Base-by-base conservation (phyloP, 192 early-diverging fungal genomes). In the Backusella mclennaniae region DNA sequence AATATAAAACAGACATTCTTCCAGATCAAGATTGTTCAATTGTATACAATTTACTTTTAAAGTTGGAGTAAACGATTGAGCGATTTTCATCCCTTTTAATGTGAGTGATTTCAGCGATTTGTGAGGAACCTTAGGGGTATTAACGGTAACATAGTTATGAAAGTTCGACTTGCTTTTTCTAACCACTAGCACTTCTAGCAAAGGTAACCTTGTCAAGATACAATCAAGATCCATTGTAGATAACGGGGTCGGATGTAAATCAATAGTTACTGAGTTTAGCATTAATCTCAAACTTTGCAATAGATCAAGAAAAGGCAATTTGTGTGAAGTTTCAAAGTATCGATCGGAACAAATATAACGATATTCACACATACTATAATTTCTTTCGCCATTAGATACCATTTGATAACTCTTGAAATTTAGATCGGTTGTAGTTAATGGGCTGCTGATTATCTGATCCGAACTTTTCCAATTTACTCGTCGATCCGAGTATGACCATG, bases 171-270 rank as follows among this genome's bases (percentile, higher is more conserved):
- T 63, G 11, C 9, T 63, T 63, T 63, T 63, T 63, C 56, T 63
- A 63, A 63, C 26, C 56, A 29, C 26, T 23, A 63, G 56, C 26
- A 29, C 56, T 3, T 63, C 26, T 29, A 63, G 4, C 23, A 63
- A 63, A 29, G 56, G 56, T 14, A 63, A 29, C n/a, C 56, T 63
- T 63, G 56, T 29, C 56, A 63, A 63, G 56, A 63, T 63, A 63
- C 23, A 63, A 14, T 63, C 56, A 29, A 63, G 21, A 29, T 63
- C 23, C 9, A 63, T 63, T 63, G 21, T 63, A 11, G 56, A 63
- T 29, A 63, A 29, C n/a, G 56, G 56, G 3, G 56, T 29, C 26
- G 56, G 56, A 29, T 63, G 56, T 2, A 63, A 63, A 29, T 63
- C 56, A 29, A 63, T 12, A 4, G 26, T 29, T 63, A 63, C 11